phyloP scores from a whole-genome alignment of 257 asterid species.

The Solanum medicagineum region DNA sequence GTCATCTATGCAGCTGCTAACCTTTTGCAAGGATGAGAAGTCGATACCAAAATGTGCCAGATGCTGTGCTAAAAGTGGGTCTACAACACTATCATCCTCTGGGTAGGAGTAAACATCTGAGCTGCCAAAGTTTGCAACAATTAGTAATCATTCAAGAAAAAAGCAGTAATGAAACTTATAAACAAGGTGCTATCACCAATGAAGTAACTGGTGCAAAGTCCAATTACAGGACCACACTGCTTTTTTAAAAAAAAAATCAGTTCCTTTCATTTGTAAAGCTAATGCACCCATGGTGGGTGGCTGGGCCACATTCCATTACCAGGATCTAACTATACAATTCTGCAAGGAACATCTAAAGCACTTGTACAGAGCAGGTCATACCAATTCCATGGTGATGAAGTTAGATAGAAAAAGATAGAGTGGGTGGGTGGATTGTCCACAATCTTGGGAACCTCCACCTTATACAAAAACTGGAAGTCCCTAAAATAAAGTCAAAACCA shows the following conservation, averaged over 20 bases:
- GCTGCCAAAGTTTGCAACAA: conserved; percentile 78
- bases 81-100: conserved; percentile 86
- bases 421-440: neutral
- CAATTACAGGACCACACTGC: neutral
- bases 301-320: neutral
- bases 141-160: conserved; percentile 3
- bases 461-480: neutral
- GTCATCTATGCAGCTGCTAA: conserved; percentile 11
- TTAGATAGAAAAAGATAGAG: neutral
- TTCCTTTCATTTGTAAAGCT: neutral
- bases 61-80: conserved; percentile 94
- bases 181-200: neutral
- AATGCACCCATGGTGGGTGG: neutral
- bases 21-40: conserved; percentile 96
- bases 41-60: conserved; percentile 92
- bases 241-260: neutral
- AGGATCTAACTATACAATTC: neutral
- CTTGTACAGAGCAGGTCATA: neutral
- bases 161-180: neutral
- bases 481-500: neutral
- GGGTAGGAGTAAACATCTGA: conserved; percentile 97
- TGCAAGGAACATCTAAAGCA: neutral
- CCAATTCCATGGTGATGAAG: neutral
- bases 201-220: neutral
- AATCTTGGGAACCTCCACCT: neutral